Conservation (phyloP, 768 basidiomycete species). For the Sporobolomyces phaffii region DNA sequence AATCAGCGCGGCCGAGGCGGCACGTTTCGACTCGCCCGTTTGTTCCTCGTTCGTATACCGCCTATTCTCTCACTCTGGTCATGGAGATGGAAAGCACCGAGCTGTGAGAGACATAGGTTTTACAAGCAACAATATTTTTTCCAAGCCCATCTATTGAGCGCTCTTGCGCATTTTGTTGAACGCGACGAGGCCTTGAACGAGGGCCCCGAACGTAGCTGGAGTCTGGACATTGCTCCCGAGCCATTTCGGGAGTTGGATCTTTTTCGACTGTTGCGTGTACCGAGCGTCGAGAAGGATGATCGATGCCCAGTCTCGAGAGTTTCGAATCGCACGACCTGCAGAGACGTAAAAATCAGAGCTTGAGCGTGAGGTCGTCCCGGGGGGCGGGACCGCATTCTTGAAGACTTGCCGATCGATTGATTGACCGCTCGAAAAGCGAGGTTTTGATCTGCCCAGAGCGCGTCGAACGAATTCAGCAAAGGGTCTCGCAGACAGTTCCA, state of each 20-base stretch:
- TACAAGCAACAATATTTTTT: too few relatives aligned
- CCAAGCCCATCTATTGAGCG: too few relatives aligned
- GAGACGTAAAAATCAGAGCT: not conserved
- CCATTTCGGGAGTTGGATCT: constrained; percentile 82
- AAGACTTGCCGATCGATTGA: constrained; percentile 78
- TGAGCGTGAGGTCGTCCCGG: not conserved
- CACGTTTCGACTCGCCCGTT: too few relatives aligned
- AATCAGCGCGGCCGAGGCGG: too few relatives aligned
- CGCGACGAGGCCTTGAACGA: constrained; percentile 57
- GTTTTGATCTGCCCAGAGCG: constrained; percentile 48
- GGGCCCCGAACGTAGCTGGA: constrained; percentile 64
- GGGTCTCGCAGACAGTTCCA: too few relatives aligned
- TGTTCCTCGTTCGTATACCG: too few relatives aligned
- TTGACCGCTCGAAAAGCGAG: constrained; percentile 63
- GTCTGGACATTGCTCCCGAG: constrained; percentile 61
- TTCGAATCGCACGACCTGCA: constrained; percentile 84
- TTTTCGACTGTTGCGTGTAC: constrained; percentile 64
- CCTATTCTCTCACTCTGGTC: too few relatives aligned
- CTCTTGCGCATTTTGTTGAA: constrained; percentile 12
- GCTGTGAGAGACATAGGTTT: too few relatives aligned
- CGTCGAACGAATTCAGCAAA: not conserved
- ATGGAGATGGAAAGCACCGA: too few relatives aligned
- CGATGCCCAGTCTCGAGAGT: constrained; percentile 83
- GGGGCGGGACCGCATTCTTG: not conserved
- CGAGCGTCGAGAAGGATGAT: constrained; percentile 80